phyloP scores from a whole-genome alignment of 805 yeast species.

The Ogataea kodamae region DNA sequence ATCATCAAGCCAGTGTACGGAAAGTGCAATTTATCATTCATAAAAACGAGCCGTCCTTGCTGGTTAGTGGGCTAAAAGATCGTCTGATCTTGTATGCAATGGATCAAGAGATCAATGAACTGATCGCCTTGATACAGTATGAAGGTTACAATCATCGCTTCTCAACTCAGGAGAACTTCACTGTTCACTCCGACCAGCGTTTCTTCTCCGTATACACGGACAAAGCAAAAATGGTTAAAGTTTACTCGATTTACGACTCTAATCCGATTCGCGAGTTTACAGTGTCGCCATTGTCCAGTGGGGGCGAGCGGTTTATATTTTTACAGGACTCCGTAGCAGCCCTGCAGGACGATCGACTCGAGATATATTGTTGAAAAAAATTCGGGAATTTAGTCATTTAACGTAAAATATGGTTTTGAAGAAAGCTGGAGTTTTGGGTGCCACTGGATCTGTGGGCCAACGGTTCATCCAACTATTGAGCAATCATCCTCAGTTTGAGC shows the following conservation, averaged over 20 bases:
- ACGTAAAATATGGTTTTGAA: conserved; percentile 25
- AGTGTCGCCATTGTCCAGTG: conserved; percentile 1
- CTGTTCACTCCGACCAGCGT: conserved; percentile 8
- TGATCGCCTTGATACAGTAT: conserved; percentile 9
- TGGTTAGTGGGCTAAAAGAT: conserved; percentile 18
- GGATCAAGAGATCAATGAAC: not conserved
- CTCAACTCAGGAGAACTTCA: conserved; percentile 12
- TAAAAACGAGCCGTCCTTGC: conserved; percentile 4
- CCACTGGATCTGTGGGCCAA: conserved; percentile 98
- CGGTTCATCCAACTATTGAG: conserved; percentile 82
- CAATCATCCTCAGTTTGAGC: conserved; percentile 85
- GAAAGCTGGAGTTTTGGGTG: conserved; percentile 90
- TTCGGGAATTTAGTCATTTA: conserved; percentile 1
- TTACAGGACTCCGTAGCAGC: conserved; percentile 7
- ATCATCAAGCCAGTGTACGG: conserved; percentile 14
- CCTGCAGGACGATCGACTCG: conserved; percentile 8
- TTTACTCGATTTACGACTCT: conserved; percentile 15
- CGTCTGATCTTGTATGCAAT: conserved; percentile 9
- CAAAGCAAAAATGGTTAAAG: conserved; percentile 5
- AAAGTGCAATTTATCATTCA: conserved; percentile 8
- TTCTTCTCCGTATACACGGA: conserved; percentile 17
- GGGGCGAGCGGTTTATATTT: conserved; percentile 14
- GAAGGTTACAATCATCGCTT: conserved; percentile 11
- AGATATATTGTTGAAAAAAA: conserved; percentile 4
- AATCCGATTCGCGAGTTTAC: conserved; percentile 9